Evolutionary conservation across 306 rosid species (phyloP), one percentile per base, ranked within the genome.

Genomic region (Quercus gilva): DNA sequence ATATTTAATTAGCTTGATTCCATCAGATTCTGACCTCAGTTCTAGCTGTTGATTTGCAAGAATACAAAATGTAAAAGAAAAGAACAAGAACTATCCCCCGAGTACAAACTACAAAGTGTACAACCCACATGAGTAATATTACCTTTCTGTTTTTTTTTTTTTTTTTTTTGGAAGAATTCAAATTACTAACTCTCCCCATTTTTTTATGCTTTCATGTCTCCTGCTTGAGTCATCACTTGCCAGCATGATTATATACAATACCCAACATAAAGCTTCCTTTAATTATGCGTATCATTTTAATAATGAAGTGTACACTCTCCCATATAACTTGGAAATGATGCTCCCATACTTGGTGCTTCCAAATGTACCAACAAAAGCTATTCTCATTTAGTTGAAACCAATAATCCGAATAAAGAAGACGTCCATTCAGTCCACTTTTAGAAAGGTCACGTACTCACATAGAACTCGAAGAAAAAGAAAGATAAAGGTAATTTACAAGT

Each of bases 261-360:
- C 78, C 88, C 77, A 84, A 78, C 77, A 35, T 78, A 59, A 56
- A 73, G 31, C 31, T 37, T 53, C 3, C 53, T 17, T 33, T 18
- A 83, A 78, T 67, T 78, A 75, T 75, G 57, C 20, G 51, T 13
- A 53, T 55, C 78, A 76, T 52, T 73, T 20, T 77, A 74, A 76
- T 72, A 69, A 76, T 63, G 81, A 80, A 69, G 74, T 80, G 77
- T 84, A 61, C 86, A 70, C 76, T 74, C 80, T 83, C 91, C 87
- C 87, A 83, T 75, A 33, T 65, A 82, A 78, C 89, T 91, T 83
- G 88, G 89, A 85, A 86, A 86, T 86, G 88, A 89, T 83, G 92
- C 86, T 49, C 82, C 79, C 90, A 83, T 86, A 67, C 75, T 81
- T 67, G 29, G 70, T 91, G 92, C 91, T 87, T 82, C 90, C 89